Conservation (phyloP, 176 grass and related monocot species). For the Cenchrus purpureus region DNA sequence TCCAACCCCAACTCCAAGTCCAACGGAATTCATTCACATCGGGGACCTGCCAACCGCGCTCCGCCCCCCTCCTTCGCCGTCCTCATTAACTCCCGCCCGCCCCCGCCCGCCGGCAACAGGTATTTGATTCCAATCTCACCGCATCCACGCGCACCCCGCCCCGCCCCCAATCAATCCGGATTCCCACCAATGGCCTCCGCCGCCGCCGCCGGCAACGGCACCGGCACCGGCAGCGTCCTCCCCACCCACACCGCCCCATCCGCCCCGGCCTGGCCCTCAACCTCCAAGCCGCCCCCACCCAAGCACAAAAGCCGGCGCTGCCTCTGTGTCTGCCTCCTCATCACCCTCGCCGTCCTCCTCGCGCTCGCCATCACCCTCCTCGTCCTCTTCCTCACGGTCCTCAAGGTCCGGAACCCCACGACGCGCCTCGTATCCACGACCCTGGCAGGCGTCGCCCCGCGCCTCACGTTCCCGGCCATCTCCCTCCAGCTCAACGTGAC, state of each 20-base stretch:
- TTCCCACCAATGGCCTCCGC: constrained; percentile 27
- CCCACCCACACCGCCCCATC: constrained; percentile 17
- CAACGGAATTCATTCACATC: no score
- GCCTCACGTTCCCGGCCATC: constrained; percentile 20
- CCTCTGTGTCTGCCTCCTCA: constrained; percentile 37
- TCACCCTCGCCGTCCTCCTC: constrained; percentile 30
- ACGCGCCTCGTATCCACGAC: constrained; percentile 30
- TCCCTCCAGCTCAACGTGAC: constrained; percentile 60
- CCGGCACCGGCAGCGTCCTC: background rate
- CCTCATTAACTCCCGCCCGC: no score
- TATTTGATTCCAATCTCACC: no score
- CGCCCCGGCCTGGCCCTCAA: background rate
- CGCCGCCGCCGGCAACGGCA: background rate
- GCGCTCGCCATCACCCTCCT: constrained; percentile 16
- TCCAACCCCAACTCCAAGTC: no score
- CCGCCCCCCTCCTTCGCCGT: no score
- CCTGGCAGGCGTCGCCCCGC: constrained; percentile 43
- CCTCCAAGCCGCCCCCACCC: background rate
- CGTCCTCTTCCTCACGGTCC: constrained; percentile 51
- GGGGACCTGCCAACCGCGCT: no score
- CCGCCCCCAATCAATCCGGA: no score
- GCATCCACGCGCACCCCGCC: no score
- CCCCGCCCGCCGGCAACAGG: no score
- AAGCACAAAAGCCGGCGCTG: background rate
- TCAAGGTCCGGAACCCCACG: constrained; percentile 47